Base-by-base conservation (phyloP, 148 eudicot species). In the Diospyros lotus region DNA sequence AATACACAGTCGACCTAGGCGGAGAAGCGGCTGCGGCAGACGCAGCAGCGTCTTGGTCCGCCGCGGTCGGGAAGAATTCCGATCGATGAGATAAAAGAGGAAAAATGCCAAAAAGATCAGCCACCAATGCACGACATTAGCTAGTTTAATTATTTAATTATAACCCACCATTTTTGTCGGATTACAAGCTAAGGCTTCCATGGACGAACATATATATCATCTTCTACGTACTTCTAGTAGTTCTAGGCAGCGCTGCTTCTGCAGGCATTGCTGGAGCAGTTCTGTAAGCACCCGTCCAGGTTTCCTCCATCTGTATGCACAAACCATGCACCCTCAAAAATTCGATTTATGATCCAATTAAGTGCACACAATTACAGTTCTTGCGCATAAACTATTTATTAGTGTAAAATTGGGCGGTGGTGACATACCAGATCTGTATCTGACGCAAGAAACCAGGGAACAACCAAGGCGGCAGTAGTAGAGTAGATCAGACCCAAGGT, bases 381-480 rank as follows among this genome's bases (percentile, higher is more conserved):
- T 28, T 28, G 28, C 28, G 28, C 28, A 28, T 28, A 28, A 28
- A 28, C 28, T 28, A 28, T 28, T 28, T 28, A 28, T 28, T 28
- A 28, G 28, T 28, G 0, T 28, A 28, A 28, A 28, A 28, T 28
- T 28, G 28, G 28, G 28, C 0, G 28, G 28, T 28, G 28, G 28
- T 14, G 6, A 3, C 38, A 1, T 77, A 81, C 80, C 75, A 15
- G 9, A 15, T 63, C 68, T 67, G 39, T 6, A 18, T 0, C 65
- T 66, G 68, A 68, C 40, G 66, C 84, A 73, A 9, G 13, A 52
- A 52, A 68, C 55, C 5, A 74, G 15, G 18, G 84, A 68, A 58
- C 84, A 81, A 1, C 84, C 84, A 51, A 77, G 43, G 39, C 74
- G 72, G 39, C 81, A 82, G n/a, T 82, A 82, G 43, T 68, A 66